Evolutionary conservation across 106 monocot genomes (phyloP), one percentile per base, ranked within the genome.

Genomic region (Vanilla planifolia): DNA sequence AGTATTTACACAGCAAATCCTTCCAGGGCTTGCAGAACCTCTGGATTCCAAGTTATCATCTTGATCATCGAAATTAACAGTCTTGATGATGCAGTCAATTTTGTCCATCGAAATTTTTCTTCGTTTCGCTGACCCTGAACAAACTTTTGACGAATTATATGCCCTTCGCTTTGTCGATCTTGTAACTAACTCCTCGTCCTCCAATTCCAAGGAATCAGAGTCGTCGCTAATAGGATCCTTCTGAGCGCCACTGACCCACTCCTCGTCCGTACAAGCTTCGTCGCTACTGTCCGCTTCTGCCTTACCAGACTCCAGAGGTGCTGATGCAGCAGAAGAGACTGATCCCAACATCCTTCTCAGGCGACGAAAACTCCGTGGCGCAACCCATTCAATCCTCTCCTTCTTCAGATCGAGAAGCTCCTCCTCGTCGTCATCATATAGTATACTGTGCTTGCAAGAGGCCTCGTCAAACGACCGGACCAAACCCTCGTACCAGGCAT

Each of bases 351-450:
- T 60, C 63, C 79, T 69, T 61, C 66, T 73, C 71, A 84, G 61
- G 53, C 83, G 65, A 13, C 86, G 75, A 32, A 86, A 71, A 11
- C 52, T 79, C 59, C 69, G 69, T 6, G 80, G 48, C 47, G 61
- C 21, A 58, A 72, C 77, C 73, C 82, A 82, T 57, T 89, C 85
- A n/a, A 82, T 59, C 72, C 67, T 76, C 68, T 93, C 92, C 14
- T 67, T 75, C 30, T 26, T 62, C 9, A 93, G 75, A 61, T 84
- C 76, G 36, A 93, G 48, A 33, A 37, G 47, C 63, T 93, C 93
- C 66, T 82, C 88, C 68, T 93, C 88, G 0, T 73, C 88, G 35
- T 89, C 93, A 28, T 77, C 88, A 51, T 88, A 92, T 67, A 63
- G 53, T 3, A 92, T 55, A 51, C 67, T 34, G 43, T 92, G 88